Evolutionary conservation across 306 rosid species (phyloP).

Genomic region (Prunus dulcis): DNA sequence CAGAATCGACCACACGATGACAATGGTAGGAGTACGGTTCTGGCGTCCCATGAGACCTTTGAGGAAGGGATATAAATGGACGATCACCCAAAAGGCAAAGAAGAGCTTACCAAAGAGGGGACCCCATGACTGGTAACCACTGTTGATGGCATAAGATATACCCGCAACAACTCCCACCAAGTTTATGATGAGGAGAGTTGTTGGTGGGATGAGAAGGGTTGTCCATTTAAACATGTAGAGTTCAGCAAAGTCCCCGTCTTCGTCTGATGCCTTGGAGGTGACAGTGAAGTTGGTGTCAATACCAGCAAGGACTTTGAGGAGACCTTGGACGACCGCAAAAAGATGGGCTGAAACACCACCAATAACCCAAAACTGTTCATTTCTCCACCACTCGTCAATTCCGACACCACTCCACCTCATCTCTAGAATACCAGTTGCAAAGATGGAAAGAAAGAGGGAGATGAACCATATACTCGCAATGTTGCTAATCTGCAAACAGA

Average conservation of each 20-base stretch:
- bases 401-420: slow-evolving; percentile 99
- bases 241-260: slow-evolving; percentile 83
- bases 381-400: slow-evolving; percentile 99
- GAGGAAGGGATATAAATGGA: slow-evolving; percentile 94
- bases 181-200: slow-evolving; percentile 89
- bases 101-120: slow-evolving; percentile 95
- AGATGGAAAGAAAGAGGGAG: slow-evolving; percentile 92
- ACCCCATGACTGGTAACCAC: slow-evolving; percentile 99
- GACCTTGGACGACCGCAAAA: slow-evolving; percentile 88
- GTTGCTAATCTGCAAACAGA: slow-evolving; percentile 81
- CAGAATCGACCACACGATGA: slow-evolving; percentile 87
- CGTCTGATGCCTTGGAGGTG: slow-evolving; percentile 94
- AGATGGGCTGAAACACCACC: slow-evolving; percentile 96
- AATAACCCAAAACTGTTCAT: slow-evolving; percentile 97
- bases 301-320: slow-evolving; percentile 92
- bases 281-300: slow-evolving; percentile 98
- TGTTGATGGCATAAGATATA: slow-evolving; percentile 83
- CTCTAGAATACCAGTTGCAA: slow-evolving; percentile 94
- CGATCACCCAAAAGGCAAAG: slow-evolving; percentile 97
- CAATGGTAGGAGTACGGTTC: slow-evolving; percentile 90
- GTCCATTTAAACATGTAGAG: slow-evolving; percentile 98
- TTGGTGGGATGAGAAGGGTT: slow-evolving; percentile 90
- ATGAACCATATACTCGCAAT: slow-evolving; percentile 95
- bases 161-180: slow-evolving; percentile 93
- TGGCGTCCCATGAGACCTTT: slow-evolving; percentile 99